Percentiles rank a stretch among this genome's conserved stretches.
Conservation (phyloP, 2,329 filamentous ascomycete genomes). For the Fusarium sp. region DNA sequence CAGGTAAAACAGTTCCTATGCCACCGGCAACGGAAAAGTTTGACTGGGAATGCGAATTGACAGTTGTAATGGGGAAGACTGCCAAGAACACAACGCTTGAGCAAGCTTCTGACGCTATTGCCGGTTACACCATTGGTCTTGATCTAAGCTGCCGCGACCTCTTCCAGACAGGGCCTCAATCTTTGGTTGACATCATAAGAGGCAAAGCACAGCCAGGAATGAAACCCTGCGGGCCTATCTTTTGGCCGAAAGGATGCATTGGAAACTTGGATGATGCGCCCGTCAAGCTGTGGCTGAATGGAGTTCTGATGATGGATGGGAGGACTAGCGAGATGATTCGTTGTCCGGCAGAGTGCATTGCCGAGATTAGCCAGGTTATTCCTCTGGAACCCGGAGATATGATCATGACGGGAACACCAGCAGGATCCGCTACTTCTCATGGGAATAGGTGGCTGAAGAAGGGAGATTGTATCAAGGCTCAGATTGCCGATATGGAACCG, state of each 20-base stretch:
- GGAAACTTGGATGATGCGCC: background rate
- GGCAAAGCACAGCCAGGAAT: constrained; percentile 12
- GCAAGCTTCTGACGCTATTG: background rate
- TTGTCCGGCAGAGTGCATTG: background rate
- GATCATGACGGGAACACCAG: background rate
- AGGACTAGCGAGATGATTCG: background rate
- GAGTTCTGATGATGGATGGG: constrained; percentile 1
- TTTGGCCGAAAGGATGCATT: background rate
- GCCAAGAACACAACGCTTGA: background rate
- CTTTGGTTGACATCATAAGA: background rate
- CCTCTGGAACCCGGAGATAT: constrained; percentile 7
- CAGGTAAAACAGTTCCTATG: background rate
- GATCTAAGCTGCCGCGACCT: background rate
- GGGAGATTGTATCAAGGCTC: background rate
- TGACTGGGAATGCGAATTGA: background rate
- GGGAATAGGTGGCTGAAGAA: background rate
- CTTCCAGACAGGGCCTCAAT: background rate
- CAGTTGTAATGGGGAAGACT: background rate
- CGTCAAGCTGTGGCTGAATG: constrained; percentile 1
- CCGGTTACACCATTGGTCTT: background rate
- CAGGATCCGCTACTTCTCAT: background rate
- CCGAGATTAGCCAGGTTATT: background rate
- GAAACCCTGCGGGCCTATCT: background rate
- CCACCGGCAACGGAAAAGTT: background rate
- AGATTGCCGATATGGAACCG: background rate